phyloP scores from a whole-genome alignment of 2,329 filamentous ascomycete genomes.

The Karstenula rhodostoma region DNA sequence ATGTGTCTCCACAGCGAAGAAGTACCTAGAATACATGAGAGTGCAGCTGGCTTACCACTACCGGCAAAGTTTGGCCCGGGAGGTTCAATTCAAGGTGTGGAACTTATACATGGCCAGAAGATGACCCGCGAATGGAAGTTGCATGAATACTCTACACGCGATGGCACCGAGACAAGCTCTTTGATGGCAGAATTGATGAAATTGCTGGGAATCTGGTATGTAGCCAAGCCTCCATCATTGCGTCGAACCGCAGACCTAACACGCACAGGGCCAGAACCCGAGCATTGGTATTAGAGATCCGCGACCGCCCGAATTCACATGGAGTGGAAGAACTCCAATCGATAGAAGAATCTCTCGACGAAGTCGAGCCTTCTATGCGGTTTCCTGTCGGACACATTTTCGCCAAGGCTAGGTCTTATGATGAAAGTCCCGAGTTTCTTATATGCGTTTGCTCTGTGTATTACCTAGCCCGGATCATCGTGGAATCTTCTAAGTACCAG shows the following conservation, averaged over 20 bases:
- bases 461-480: background rate
- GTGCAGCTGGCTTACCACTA: background rate
- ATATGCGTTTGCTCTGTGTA: slow-evolving; percentile 2
- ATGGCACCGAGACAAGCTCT: background rate
- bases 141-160: background rate
- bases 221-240: background rate
- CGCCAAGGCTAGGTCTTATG: background rate
- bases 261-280: background rate
- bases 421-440: slow-evolving; percentile 1
- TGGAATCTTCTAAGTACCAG: background rate
- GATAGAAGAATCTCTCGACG: background rate
- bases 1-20: background rate
- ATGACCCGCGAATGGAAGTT: background rate
- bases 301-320: background rate
- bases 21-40: background rate
- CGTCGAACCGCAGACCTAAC: background rate
- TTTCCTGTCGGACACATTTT: background rate
- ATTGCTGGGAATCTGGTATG: background rate
- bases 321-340: background rate
- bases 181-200: slow-evolving; percentile 6
- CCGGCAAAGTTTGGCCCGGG: background rate
- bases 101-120: background rate
- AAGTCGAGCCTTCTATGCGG: background rate
- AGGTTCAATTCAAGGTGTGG: slow-evolving; percentile 10
- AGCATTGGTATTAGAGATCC: background rate